These are phyloP conservation scores for Trichophyton simii DNA, from an alignment of 2,329 filamentous ascomycete species.

Conservation along the genomic window DNA sequence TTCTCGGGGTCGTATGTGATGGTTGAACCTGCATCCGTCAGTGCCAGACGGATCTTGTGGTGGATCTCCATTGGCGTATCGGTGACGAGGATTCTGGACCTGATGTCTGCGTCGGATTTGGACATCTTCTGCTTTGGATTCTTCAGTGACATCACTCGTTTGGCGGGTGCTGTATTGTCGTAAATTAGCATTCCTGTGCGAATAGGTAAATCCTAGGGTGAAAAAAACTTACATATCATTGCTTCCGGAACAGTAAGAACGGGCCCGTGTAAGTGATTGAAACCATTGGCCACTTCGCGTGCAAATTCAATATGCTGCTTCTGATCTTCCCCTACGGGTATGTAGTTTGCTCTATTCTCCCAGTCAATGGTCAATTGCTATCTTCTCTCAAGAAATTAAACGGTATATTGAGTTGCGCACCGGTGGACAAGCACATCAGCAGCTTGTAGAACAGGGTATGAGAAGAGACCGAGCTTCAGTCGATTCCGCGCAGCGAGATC, in stretches of 20 bases:
- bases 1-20: conserved; percentile 59
- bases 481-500: conserved; percentile 46
- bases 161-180: conserved; percentile 51
- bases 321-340: conserved; percentile 95
- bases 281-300: conserved; percentile 70
- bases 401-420: conserved; percentile 27
- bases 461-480: conserved; percentile 81
- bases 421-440: conserved; percentile 84
- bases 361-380: neutral
- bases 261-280: conserved; percentile 61
- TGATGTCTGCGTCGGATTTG: conserved; percentile 62
- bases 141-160: conserved; percentile 79
- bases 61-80: conserved; percentile 53
- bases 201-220: neutral
- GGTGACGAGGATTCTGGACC: conserved; percentile 72
- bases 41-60: conserved; percentile 56
- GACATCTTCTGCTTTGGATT: conserved; percentile 81
- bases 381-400: neutral
- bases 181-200: neutral
- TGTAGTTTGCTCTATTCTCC: conserved; percentile 61
- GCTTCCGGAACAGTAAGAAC: conserved; percentile 57
- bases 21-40: conserved; percentile 57
- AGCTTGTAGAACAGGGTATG: conserved; percentile 89
- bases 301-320: conserved; percentile 88
- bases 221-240: conserved; percentile 48